Evolutionary conservation across 2,329 filamentous ascomycete genomes (phyloP), one percentile per base, ranked within the genome.

Genomic region (Aureobasidium sp.): DNA sequence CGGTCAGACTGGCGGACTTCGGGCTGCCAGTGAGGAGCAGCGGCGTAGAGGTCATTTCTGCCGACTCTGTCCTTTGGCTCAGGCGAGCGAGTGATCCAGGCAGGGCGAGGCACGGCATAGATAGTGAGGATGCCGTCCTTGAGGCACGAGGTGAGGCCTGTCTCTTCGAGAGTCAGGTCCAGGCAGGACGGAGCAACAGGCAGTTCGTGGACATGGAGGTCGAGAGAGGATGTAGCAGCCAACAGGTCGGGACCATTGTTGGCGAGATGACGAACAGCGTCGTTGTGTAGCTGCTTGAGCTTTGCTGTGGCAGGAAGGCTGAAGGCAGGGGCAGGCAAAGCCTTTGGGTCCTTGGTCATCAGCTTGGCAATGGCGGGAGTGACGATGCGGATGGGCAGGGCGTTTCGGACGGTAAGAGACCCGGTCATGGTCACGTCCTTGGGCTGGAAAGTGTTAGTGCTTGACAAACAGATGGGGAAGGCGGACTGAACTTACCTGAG

Each of bases 201-300:
- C 22, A 65, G 64, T 61, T 73, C 71, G 6, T 66, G 65, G 1
- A 68, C 73, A 51, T 72, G 70, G 1, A 74, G 55, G 56, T 73
- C 71, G 12, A 73, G 65, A 49, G 9, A 27, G 37, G 29, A 56
- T 2, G n/a, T 51, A 59, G 12, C 65, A 20, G 5, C 53, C 62
- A 39, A 20, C 34, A 20, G 62, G 48, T 29, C 67, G 15, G n/a
- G 55, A 45, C 36, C 37, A 25, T 69, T 52, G 68, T 69, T 22
- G 3, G 56, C 53, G n/a, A 72, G 64, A 20, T 71, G 65, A 17
- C 65, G 42, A 11, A 68, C 65, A 14, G 71, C 66, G 1, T 61
- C 27, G 22, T 66, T 45, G 42, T 68, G 67, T 1, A 73, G 67
- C 48, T 72, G 65, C 52, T 62, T 55, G 51, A 70, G 47, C 8